Base-by-base conservation (phyloP, 495 filamentous ascomycete species). In the Aspergillus hancockii region DNA sequence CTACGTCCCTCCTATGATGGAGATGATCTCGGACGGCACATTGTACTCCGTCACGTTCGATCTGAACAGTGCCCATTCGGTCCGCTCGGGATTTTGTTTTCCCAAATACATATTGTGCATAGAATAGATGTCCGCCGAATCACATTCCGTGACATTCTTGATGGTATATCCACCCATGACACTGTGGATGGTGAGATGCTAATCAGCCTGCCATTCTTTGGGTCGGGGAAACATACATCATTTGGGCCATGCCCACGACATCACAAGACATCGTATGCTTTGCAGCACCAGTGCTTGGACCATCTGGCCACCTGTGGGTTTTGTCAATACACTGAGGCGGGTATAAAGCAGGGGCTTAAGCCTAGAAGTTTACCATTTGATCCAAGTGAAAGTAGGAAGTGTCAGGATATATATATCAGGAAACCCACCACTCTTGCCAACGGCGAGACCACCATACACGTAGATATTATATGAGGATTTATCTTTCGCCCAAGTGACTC, bases 401-500 rank as follows among this genome's bases (percentile, higher is more conserved):
- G 47, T 40, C 31, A 58, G 16, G 21, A 58, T 52, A 25, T 58
- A 58, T 12, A 58, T 43, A 43, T 58, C 55, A 13, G 49, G 45
- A 13, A 51, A 58, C 0, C 46, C 55, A 0, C 34, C 31, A 14
- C 55, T 46, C 16, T 4, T 18, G 0, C 45, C 13, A 3, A 40
- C 22, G 1, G 9, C 32, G 3, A 45, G 13, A 0, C 55, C 55
- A 7, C 55, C 55, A 19, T 58, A 58, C 0, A 52, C 5, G 30
- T 58, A 58, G 31, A 58, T 58, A 30, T 58, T 58, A 16, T 58
- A 58, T 21, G 55, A 58, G 1, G 55, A 58, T 5, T 25, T 18
- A 14, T 58, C 55, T 12, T 38, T 12, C 2, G 55, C 55, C 55
- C 55, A 58, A 18, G 47, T 52, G 5, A 23, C 55, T 1, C 55